phyloP scores from a whole-genome alignment of 352 stramenopile genomes.

The Phytophthora sojae region DNA sequence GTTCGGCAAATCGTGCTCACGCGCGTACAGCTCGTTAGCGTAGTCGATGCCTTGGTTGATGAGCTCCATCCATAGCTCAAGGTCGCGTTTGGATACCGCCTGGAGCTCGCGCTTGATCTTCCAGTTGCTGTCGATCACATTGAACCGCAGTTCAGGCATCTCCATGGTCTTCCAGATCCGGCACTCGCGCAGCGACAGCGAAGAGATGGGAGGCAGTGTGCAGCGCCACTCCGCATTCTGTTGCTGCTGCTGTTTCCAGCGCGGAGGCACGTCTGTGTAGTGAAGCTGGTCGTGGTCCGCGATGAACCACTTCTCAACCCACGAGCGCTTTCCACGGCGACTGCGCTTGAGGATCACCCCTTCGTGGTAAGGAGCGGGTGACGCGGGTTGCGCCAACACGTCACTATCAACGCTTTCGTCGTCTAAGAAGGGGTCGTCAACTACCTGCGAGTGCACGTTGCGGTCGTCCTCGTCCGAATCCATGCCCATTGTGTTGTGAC shows the following conservation, averaged over 20 bases:
- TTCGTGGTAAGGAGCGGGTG: conserved; percentile 54
- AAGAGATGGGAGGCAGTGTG: conserved; percentile 54
- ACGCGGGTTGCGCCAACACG: conserved; percentile 33
- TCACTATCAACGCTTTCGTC: conserved; percentile 44
- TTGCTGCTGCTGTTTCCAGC: conserved; percentile 41
- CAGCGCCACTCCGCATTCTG: conserved; percentile 39
- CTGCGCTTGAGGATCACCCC: conserved; percentile 79
- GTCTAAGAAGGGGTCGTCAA: conserved; percentile 45
- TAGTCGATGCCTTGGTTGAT: conserved; percentile 84
- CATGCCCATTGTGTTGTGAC: conserved; percentile 53
- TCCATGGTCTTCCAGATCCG: conserved; percentile 90
- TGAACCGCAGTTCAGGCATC: conserved; percentile 83
- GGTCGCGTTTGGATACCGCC: conserved; percentile 59
- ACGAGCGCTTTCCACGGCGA: conserved; percentile 72
- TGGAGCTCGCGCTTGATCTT: conserved; percentile 88
- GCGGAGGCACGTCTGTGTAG: conserved; percentile 59
- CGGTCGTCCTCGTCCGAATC: conserved; percentile 52
- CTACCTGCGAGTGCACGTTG: conserved; percentile 35
- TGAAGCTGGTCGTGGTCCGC: conserved; percentile 77
- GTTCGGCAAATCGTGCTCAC: conserved; percentile 43
- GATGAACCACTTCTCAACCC: conserved; percentile 77
- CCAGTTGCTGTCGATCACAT: conserved; percentile 78
- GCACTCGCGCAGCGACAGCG: conserved; percentile 70
- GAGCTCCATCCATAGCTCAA: conserved; percentile 76
- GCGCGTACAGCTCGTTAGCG: conserved; percentile 60